These are phyloP conservation scores for Citrus unshiu DNA, from an alignment of 345 rosid genomes.

Conservation along the genomic window DNA sequence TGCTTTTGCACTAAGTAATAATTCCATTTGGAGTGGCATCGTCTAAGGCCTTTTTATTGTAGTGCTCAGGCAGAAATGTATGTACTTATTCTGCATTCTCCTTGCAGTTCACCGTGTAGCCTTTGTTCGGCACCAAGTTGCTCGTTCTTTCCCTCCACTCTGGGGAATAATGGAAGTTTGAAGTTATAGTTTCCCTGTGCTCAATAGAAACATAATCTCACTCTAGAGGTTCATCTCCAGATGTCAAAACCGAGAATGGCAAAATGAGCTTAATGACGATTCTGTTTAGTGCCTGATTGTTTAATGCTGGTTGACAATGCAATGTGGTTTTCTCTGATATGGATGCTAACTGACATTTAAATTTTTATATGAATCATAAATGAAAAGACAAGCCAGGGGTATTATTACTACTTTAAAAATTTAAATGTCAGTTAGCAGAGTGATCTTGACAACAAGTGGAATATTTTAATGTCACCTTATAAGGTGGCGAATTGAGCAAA, in stretches of 20 bases:
- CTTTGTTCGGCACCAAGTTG: too few species aligned
- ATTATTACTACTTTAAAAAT: background rate
- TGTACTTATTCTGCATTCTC: background rate
- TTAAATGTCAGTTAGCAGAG: too few species aligned
- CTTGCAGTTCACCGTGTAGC: background rate
- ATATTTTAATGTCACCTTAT: slow-evolving; percentile 13
- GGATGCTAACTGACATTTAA: too few species aligned
- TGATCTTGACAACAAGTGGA: slow-evolving; percentile 6
- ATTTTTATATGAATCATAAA: background rate
- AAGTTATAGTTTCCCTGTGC: background rate
- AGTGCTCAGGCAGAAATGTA: background rate
- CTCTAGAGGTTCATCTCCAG: background rate
- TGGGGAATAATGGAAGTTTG: background rate
- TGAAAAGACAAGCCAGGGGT: background rate
- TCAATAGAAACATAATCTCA: too few species aligned
- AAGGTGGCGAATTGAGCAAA: slow-evolving; percentile 15
- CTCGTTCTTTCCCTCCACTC: background rate
- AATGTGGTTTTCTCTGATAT: too few species aligned
- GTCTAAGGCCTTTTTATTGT: too few species aligned
- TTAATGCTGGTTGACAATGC: too few species aligned
- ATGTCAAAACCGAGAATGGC: background rate
- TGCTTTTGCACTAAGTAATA: background rate
- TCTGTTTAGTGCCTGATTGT: too few species aligned
- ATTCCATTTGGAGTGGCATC: background rate
- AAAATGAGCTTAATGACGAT: background rate